Evolutionary conservation across 179 eudicot species (phyloP), one percentile per base, ranked within the genome.

Genomic region (Silene coronaria): DNA sequence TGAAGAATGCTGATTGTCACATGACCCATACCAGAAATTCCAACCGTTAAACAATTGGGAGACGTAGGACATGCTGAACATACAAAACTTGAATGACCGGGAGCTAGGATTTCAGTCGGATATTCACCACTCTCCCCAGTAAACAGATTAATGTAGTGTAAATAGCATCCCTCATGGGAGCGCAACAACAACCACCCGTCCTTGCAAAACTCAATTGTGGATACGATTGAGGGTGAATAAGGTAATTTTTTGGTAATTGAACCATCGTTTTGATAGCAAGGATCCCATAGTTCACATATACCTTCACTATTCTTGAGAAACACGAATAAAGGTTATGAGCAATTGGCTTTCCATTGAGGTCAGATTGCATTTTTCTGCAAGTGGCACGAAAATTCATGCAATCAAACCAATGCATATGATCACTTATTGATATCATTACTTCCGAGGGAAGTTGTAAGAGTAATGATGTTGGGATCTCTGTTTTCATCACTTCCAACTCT

Each of bases 31-130:
- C 13, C 42, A 2, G 58, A 27, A 1, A 17, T 34, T 6, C 38
- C 27, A n/a, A 73, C 57, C 2, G 36, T 60, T 13, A 73, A 14
- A 73, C 68, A 73, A 36, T 73, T 57, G 2, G 68, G 12, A 36
- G 76, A 73, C 2, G 55, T 73, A 12, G 76, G 76, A 9, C 17
- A 38, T 1, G 58, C 60, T 60, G 76, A 73, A 67, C 60, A 73
- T 6, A 67, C 62, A 4, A 34, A 34, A 34, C 38, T 34, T 5
- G 8, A 34, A 34, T 34, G 38, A 34, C 38, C 38, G 0, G 38
- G 38, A 34, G 38, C 38, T 1, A 34, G 38, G 8, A 4, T 3
- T 17, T 58, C 19, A 9, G 32, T 19, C 1, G 16, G 24, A 21
- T 26, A 23, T 2, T 28, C 22, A 42, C 21, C 22, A 51, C 13